These are phyloP conservation scores for Sequoia sempervirens DNA, from an alignment of 75 land plant species.

Conservation along the genomic window DNA sequence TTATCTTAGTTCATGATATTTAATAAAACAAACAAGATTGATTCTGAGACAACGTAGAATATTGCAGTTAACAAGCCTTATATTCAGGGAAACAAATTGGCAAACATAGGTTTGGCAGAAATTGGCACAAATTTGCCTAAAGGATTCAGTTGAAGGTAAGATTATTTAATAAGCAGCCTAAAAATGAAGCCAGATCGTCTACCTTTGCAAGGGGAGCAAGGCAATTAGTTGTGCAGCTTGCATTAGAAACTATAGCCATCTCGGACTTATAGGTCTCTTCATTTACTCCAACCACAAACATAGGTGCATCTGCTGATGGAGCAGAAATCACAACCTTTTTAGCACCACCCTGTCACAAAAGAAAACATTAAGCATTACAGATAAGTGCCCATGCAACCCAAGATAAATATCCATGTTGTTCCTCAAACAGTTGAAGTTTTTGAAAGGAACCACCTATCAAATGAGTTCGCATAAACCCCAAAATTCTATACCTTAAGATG, in stretches of 20 bases:
- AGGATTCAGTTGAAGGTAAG: not conserved
- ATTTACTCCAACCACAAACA: conserved; percentile 97
- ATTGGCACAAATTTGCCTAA: not conserved
- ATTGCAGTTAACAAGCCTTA: not conserved
- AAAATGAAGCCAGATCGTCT: not conserved
- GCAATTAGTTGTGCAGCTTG: conserved; percentile 97
- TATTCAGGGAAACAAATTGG: not conserved
- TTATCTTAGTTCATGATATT: not conserved
- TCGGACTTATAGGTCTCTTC: conserved; percentile 65
- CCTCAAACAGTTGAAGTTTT: not conserved
- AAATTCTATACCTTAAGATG: conserved; percentile 60
- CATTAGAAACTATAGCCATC: conserved; percentile 93
- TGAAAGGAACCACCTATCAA: not conserved
- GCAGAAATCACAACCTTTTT: conserved; percentile 98
- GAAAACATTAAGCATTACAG: not conserved
- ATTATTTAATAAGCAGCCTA: not conserved
- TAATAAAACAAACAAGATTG: not conserved
- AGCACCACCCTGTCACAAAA: conserved; percentile 75
- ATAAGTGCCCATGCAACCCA: not conserved
- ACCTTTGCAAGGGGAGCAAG: conserved; percentile 99
- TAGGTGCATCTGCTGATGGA: conserved; percentile 98
- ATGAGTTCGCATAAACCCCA: not conserved
- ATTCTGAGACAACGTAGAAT: not conserved
- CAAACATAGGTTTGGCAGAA: not conserved
- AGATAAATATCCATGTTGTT: not conserved